phyloP scores from a whole-genome alignment of 108 stramenopile species.

The Cyclotella cryptica region DNA sequence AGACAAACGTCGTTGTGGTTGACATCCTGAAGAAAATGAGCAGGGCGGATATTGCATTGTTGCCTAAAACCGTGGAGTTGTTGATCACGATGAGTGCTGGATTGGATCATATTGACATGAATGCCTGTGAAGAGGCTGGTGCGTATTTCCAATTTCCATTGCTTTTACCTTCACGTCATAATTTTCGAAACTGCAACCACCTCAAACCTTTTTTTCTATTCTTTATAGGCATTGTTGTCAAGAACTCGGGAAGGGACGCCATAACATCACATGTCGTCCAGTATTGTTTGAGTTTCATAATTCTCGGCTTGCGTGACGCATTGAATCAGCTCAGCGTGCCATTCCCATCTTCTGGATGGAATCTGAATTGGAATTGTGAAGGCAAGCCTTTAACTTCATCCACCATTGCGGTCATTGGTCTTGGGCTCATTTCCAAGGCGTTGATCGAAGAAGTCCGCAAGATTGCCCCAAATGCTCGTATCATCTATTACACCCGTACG shows the following conservation, averaged over 20 bases:
- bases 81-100: slow-evolving; percentile 68
- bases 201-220: background rate
- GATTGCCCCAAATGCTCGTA: slow-evolving; percentile 47
- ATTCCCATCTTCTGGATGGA: slow-evolving; percentile 63
- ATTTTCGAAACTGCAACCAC: background rate
- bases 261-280: slow-evolving; percentile 62
- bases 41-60: slow-evolving; percentile 46
- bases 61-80: slow-evolving; percentile 55
- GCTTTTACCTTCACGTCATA: background rate
- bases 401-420: slow-evolving; percentile 63
- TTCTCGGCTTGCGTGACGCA: slow-evolving; percentile 64
- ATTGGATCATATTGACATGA: slow-evolving; percentile 66
- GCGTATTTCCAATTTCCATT: too few species aligned
- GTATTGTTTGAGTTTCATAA: slow-evolving; percentile 56
- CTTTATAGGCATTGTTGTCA: slow-evolving; percentile 44
- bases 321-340: slow-evolving; percentile 64
- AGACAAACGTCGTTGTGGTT: slow-evolving; percentile 58
- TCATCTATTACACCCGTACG: slow-evolving; percentile 59
- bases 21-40: slow-evolving; percentile 58
- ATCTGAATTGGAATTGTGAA: slow-evolving; percentile 67
- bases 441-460: slow-evolving; percentile 52
- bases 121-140: slow-evolving; percentile 53
- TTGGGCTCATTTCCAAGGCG: slow-evolving; percentile 63
- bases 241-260: slow-evolving; percentile 58
- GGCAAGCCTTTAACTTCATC: slow-evolving; percentile 52